phyloP scores from a whole-genome alignment of 345 rosid genomes.

The Moricandia moricandioides region DNA sequence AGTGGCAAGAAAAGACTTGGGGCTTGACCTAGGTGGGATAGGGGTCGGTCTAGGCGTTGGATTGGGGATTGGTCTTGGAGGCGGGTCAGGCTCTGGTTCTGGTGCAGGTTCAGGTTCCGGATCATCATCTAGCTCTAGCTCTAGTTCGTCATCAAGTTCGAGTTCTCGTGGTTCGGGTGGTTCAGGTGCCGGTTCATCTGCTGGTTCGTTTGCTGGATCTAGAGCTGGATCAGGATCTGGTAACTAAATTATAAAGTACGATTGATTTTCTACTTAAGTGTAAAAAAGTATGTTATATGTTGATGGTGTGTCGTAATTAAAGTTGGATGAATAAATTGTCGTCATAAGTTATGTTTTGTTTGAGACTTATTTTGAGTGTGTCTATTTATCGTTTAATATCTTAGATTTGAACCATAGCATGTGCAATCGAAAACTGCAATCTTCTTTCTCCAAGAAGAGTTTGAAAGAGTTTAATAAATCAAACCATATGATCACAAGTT shows the following conservation, averaged over 20 bases:
- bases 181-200: constrained; percentile 44
- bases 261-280: background rate
- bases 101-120: constrained; percentile 46
- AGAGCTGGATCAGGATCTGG: constrained; percentile 58
- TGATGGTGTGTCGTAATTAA: constrained; percentile 2
- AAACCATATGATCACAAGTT: background rate
- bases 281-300: constrained; percentile 17
- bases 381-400: background rate
- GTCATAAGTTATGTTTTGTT: constrained; percentile 4
- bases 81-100: constrained; percentile 41
- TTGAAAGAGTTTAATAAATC: background rate
- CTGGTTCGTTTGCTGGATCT: constrained; percentile 66
- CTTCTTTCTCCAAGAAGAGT: background rate
- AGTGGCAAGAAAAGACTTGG: constrained; percentile 43
- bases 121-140: constrained; percentile 48
- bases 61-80: constrained; percentile 46
- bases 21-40: constrained; percentile 36
- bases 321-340: constrained; percentile 10
- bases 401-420: background rate
- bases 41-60: constrained; percentile 44
- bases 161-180: constrained; percentile 42
- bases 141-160: constrained; percentile 48
- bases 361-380: constrained; percentile 22
- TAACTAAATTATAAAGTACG: constrained; percentile 1
- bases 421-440: background rate